Evolutionary conservation across 345 rosid species (phyloP).

Genomic region (Excoecaria cochinchinensis): DNA sequence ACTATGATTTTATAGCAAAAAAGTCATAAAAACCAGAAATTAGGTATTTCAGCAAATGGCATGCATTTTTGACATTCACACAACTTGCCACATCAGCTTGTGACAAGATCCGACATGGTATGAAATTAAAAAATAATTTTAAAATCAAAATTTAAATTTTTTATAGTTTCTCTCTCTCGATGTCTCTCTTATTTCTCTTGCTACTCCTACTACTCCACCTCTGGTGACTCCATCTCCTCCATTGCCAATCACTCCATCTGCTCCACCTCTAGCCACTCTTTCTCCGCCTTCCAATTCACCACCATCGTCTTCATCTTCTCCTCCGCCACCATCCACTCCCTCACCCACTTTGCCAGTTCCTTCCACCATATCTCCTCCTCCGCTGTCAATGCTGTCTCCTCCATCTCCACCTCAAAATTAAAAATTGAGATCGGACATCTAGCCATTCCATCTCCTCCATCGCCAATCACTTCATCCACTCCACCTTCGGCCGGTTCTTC

Average conservation of each 20-base stretch:
- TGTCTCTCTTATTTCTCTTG: too few species aligned
- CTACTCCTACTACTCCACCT: slow-evolving; percentile 37
- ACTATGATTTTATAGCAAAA: too few species aligned
- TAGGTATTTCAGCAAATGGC: too few species aligned
- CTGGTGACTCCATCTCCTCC: slow-evolving; percentile 25
- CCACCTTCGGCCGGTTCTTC: slow-evolving; percentile 41
- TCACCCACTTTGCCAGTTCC: slow-evolving; percentile 15
- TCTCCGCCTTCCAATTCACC: slow-evolving; percentile 33
- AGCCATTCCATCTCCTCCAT: slow-evolving; percentile 37
- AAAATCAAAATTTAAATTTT: too few species aligned
- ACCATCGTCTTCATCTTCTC: slow-evolving; percentile 28
- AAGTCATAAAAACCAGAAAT: too few species aligned
- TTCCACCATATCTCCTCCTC: slow-evolving; percentile 24
- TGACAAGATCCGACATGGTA: too few species aligned
- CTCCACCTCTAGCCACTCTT: slow-evolving; percentile 41
- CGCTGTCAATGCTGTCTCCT: slow-evolving; percentile 33
- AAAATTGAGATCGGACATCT: too few species aligned
- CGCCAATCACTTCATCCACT: slow-evolving; percentile 42
- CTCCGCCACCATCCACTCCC: slow-evolving; percentile 26
- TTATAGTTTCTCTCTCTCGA: too few species aligned
- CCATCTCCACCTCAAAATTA: slow-evolving; percentile 39
- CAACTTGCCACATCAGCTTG: too few species aligned
- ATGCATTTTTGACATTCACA: too few species aligned
- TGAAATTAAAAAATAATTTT: too few species aligned
- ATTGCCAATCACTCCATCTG: slow-evolving; percentile 36